Percentiles rank a stretch among this genome's conserved stretches.
phyloP scores from a whole-genome alignment of 2,329 filamentous ascomycete genomes.

The Penicillium fuscoglaucum region DNA sequence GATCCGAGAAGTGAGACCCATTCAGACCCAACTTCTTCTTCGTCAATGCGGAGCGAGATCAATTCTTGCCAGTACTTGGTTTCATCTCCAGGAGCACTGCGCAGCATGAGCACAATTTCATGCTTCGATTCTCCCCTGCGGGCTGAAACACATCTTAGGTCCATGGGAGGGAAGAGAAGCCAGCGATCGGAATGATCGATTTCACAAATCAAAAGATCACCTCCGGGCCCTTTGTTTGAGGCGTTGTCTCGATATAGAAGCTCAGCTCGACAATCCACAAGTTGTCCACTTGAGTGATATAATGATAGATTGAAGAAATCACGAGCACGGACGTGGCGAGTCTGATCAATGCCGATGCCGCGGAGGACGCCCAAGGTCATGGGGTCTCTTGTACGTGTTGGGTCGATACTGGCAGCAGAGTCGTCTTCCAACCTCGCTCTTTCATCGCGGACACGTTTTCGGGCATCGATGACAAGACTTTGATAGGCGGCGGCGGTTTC shows the following conservation, averaged over 20 bases:
- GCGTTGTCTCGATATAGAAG: slow-evolving; percentile 80
- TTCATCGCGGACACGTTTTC: slow-evolving; percentile 72
- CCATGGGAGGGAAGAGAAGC: slow-evolving; percentile 89
- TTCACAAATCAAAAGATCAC: slow-evolving; percentile 91
- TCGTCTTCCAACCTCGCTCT: slow-evolving; percentile 76
- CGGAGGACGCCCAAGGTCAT: slow-evolving; percentile 71
- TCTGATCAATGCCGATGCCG: slow-evolving; percentile 70
- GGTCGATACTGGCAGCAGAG: slow-evolving; percentile 79
- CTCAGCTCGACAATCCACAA: slow-evolving; percentile 86
- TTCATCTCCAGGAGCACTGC: slow-evolving; percentile 61
- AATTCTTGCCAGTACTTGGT: slow-evolving; percentile 78
- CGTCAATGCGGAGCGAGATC: slow-evolving; percentile 72
- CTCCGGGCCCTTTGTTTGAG: slow-evolving; percentile 63
- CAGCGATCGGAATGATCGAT: slow-evolving; percentile 75
- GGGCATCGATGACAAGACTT: slow-evolving; percentile 71
- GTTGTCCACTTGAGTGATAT: slow-evolving; percentile 83
- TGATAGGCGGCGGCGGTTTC: slow-evolving; percentile 66
- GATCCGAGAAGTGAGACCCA: slow-evolving; percentile 86
- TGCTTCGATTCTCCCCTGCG: slow-evolving; percentile 70
- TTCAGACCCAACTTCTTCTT: slow-evolving; percentile 75
- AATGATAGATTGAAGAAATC: slow-evolving; percentile 87
- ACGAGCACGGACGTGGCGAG: slow-evolving; percentile 79
- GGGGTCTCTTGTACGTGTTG: slow-evolving; percentile 75
- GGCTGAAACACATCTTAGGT: slow-evolving; percentile 71
- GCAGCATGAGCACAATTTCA: slow-evolving; percentile 83